Conservation (phyloP, 768 basidiomycete genomes). For the Cystobasidium ongulense region DNA sequence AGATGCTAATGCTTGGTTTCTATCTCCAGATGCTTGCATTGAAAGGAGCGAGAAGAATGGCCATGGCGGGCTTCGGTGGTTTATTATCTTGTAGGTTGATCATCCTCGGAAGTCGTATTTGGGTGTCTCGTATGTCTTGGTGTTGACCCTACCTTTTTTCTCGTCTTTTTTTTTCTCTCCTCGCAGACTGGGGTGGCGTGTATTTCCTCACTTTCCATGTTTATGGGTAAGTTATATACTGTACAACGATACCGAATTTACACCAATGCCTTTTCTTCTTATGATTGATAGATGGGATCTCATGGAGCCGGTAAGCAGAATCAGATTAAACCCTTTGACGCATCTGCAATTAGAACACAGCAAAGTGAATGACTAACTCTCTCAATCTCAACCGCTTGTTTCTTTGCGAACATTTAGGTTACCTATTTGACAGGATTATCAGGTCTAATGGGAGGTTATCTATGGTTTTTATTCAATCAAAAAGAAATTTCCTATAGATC, state of each 20-base stretch:
- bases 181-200: constrained; percentile 19
- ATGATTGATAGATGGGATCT: constrained; percentile 22
- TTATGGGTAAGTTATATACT: neutral
- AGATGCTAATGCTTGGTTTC: no score
- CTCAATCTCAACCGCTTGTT: no score
- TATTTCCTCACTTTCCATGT: constrained; percentile 5
- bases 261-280: no score
- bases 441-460: constrained; percentile 21
- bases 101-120: neutral
- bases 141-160: no score
- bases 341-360: no score
- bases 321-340: neutral
- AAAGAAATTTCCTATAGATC: constrained; percentile 19
- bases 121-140: no score
- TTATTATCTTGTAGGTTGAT: neutral
- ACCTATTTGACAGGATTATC: constrained; percentile 23
- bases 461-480: constrained; percentile 21
- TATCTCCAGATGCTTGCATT: constrained; percentile 5
- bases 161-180: no score
- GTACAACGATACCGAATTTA: no score
- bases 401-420: constrained; percentile 1
- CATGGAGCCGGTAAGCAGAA: constrained; percentile 14
- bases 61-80: constrained; percentile 22
- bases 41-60: constrained; percentile 3
- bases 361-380: neutral